A percentile compares a stretch with the other conserved stretches of the same genome.
phyloP scores from a whole-genome alignment of 768 basidiomycete species.

The Pulveroboletus frians region DNA sequence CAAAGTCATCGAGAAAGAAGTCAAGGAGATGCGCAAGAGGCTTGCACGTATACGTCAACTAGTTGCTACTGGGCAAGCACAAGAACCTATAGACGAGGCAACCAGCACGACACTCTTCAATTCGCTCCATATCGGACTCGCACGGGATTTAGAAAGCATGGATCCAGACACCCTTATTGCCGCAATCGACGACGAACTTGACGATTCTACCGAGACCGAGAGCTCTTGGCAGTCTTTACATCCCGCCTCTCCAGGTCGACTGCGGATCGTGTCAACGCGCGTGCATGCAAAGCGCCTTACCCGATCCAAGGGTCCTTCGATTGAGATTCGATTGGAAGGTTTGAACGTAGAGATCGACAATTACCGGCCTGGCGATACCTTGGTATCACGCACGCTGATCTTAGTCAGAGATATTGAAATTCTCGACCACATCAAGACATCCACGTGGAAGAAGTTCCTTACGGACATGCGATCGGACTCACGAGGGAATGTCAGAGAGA shows the following conservation, averaged over 20 bases:
- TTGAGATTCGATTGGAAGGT: constrained; percentile 75
- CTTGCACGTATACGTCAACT: constrained; percentile 89
- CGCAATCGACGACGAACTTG: constrained; percentile 89
- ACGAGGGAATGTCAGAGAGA: constrained; percentile 84
- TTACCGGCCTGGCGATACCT: constrained; percentile 47
- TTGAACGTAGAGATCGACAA: constrained; percentile 63
- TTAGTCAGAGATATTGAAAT: constrained; percentile 79
- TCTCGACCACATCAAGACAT: constrained; percentile 95
- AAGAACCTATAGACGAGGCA: constrained; percentile 68
- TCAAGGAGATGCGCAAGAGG: constrained; percentile 80
- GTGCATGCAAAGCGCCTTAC: constrained; percentile 58
- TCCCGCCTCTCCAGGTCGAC: constrained; percentile 42
- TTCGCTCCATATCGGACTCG: constrained; percentile 90
- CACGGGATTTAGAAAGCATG: constrained; percentile 65
- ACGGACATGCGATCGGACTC: constrained; percentile 81
- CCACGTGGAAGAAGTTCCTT: constrained; percentile 97
- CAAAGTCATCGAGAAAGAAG: constrained; percentile 79
- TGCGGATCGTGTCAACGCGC: constrained; percentile 31
- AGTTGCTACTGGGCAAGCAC: constrained; percentile 82
- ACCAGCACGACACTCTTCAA: constrained; percentile 84
- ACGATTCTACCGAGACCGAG: constrained; percentile 70
- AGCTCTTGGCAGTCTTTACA: constrained; percentile 90
- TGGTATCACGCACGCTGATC: constrained; percentile 63
- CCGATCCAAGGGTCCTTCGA: constrained; percentile 71
- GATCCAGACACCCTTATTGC: constrained; percentile 78